These are phyloP conservation scores for Domatiomyces globalis DNA, from an alignment of 2,329 filamentous ascomycete species.

Conservation along the genomic window DNA sequence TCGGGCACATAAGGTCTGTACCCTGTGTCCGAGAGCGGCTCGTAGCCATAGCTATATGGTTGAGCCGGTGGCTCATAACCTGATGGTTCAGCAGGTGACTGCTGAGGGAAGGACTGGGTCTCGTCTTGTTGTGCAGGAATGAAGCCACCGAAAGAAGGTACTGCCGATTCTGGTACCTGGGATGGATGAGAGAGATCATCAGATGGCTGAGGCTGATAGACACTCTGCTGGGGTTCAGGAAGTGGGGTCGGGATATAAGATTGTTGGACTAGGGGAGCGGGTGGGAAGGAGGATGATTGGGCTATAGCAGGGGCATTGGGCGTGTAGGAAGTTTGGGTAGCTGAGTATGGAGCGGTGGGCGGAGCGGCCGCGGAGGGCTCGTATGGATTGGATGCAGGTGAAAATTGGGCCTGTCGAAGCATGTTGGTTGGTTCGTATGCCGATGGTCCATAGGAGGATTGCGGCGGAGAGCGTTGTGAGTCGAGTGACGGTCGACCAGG, in stretches of 20 bases:
- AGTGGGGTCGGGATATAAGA: slow-evolving; percentile 18
- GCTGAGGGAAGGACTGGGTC: neutral
- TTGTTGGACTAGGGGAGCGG: slow-evolving; percentile 10
- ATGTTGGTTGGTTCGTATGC: slow-evolving; percentile 18
- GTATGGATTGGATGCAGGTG: slow-evolving; percentile 18
- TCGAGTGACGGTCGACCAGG: slow-evolving; percentile 37
- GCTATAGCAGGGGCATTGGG: slow-evolving; percentile 20
- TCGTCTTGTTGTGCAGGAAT: neutral
- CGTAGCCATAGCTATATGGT: slow-evolving; percentile 15
- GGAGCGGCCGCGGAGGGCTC: slow-evolving; percentile 16
- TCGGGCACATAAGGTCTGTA: slow-evolving; percentile 23
- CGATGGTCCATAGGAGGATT: slow-evolving; percentile 19
- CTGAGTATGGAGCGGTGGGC: slow-evolving; percentile 5
- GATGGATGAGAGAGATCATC: neutral
- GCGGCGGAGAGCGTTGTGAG: slow-evolving; percentile 30
- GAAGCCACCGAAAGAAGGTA: slow-evolving; percentile 6
- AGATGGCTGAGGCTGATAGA: too few species aligned
- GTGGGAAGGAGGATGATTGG: too few species aligned
- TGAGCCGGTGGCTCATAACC: slow-evolving; percentile 26
- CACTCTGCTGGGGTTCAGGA: slow-evolving; percentile 1
- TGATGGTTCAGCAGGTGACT: neutral
- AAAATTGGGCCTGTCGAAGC: slow-evolving; percentile 6
- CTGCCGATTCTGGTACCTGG: neutral
- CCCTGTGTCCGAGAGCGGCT: slow-evolving; percentile 23
- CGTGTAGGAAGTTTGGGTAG: slow-evolving; percentile 12